Percentiles rank a stretch among this genome's conserved stretches.
phyloP scores from a whole-genome alignment of 495 filamentous ascomycete genomes.

The Penicillium fimorum region DNA sequence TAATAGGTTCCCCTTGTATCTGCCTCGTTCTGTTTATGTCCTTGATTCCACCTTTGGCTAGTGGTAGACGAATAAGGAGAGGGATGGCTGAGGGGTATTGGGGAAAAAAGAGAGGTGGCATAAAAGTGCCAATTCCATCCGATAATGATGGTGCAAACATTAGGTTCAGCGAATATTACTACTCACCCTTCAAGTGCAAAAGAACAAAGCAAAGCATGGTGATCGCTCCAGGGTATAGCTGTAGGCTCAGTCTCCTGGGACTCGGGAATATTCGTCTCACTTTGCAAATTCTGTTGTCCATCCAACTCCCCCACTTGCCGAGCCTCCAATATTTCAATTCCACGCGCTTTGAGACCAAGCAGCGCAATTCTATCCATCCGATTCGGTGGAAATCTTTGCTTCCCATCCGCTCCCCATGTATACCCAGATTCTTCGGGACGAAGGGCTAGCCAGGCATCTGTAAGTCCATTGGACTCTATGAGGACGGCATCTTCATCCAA shows the following conservation, averaged over 20 bases:
- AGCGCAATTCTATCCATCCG: conserved; percentile 26
- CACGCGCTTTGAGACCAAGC: conserved; percentile 18
- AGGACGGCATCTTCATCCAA: conserved; percentile 22
- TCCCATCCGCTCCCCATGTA: conserved; percentile 24
- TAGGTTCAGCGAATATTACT: neutral
- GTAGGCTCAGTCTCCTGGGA: neutral
- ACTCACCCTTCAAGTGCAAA: neutral
- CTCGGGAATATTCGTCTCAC: neutral
- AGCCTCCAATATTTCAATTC: conserved; percentile 16
- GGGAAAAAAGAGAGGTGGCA: neutral
- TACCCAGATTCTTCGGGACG: conserved; percentile 16
- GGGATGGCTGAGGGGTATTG: neutral
- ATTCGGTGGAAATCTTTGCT: conserved; percentile 20
- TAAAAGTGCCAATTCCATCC: neutral
- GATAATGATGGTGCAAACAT: neutral
- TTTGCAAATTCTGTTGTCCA: neutral
- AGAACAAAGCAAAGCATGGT: conserved; percentile 14
- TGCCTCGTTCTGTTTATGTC: neutral
- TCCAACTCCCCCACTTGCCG: neutral
- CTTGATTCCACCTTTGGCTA: neutral
- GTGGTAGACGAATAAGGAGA: neutral
- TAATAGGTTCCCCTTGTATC: neutral
- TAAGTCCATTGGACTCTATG: conserved; percentile 16
- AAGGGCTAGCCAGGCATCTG: conserved; percentile 23
- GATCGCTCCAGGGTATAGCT: conserved; percentile 8